Base-by-base conservation (phyloP, 805 yeast genomes). In the Candida glaebosa region DNA sequence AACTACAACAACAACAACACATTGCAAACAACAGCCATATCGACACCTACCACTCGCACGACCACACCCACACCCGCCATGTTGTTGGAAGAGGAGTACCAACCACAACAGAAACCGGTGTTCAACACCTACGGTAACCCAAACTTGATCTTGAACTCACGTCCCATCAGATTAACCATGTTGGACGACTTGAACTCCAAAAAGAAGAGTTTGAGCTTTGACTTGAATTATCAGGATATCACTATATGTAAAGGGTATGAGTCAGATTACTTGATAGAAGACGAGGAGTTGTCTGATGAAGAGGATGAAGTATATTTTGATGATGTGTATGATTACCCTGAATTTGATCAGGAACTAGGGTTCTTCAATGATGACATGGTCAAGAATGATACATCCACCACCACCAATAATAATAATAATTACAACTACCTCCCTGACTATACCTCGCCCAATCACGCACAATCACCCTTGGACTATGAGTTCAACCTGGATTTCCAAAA, bases 231-330 rank as follows among this genome's bases (percentile, higher is more conserved):
- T 24, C 28, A 24, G 12, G 31, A 28, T 28, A 10, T 28, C 5
- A 28, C n/a, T 6, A 7, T 28, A 10, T 28, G 31, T 10, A 63
- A 67, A 6, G 69, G 67, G 3, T 62, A 51, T 41, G 68, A 63
- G 45, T 52, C 57, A 42, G 71, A 67, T 48, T 65, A 63, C 47
- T 54, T 65, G 28, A 44, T 56, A 34, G 44, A 54, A 42, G 63
- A 57, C 40, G 58, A 57, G 22, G 47, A 39, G 14, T 39, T 38
- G 5, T 48, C 45, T 31, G 46, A 39, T 28, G 68, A 65, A 35
- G 62, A 63, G 33, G 67, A 67, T 39, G 68, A 64, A 4, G 75
- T 71, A 42, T 67, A 67, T 36, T 71, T 71, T 31, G 74, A 69
- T 40, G 71, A 63, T 53, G 69, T 67, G 33, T 48, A 68, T 34